Evolutionary conservation across 2,329 filamentous ascomycete species (phyloP).

Genomic region (Diaporthe nobilis): DNA sequence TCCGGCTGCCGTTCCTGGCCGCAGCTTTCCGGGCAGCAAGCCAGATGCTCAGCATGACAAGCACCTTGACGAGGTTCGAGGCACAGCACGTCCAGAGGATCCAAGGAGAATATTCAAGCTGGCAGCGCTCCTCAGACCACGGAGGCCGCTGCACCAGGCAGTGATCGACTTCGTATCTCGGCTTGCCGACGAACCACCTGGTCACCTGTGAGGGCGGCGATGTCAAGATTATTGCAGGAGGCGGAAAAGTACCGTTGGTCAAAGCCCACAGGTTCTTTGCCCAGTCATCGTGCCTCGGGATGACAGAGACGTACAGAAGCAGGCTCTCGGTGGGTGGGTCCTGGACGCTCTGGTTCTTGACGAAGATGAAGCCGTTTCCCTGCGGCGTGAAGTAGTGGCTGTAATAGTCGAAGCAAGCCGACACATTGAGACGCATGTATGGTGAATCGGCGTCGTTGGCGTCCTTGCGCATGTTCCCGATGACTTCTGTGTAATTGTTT

Average conservation of each 20-base stretch:
- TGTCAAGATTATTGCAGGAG: not conserved
- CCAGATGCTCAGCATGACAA: conserved; percentile 43
- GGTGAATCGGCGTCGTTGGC: conserved; percentile 10
- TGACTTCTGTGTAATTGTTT: conserved; percentile 42
- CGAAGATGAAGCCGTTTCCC: conserved; percentile 44
- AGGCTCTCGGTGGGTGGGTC: conserved; percentile 42
- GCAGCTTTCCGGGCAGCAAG: conserved; percentile 32
- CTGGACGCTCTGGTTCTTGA: conserved; percentile 43
- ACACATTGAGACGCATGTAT: conserved; percentile 34
- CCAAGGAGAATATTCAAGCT: conserved; percentile 46
- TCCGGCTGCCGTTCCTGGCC: not conserved
- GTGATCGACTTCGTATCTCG: conserved; percentile 45
- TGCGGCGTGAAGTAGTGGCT: conserved; percentile 45
- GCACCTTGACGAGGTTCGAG: conserved; percentile 45
- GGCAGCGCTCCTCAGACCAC: conserved; percentile 39
- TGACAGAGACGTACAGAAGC: conserved; percentile 44
- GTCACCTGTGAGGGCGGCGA: conserved; percentile 39
- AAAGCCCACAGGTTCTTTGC: conserved; percentile 49
- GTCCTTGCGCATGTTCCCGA: conserved; percentile 39
- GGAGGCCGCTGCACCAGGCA: conserved; percentile 46
- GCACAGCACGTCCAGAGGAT: conserved; percentile 44
- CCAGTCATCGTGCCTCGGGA: conserved; percentile 45
- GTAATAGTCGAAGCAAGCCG: conserved; percentile 44
- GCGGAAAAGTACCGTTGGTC: conserved; percentile 42
- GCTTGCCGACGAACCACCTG: conserved; percentile 44